phyloP scores from a whole-genome alignment of 352 stramenopile species.

The Hyaloperonospora arabidopsidis region DNA sequence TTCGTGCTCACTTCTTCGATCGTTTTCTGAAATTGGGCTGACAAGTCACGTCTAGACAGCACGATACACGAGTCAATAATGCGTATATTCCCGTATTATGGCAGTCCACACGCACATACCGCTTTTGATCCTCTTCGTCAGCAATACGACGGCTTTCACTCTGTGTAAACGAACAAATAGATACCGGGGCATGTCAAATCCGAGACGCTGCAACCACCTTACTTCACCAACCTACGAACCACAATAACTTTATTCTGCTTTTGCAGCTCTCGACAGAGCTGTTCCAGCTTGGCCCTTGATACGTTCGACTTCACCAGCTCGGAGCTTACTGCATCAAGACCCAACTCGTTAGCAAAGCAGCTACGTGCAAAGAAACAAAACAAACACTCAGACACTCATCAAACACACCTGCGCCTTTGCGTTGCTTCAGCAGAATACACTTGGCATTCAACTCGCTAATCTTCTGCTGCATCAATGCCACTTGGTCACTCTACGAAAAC shows the following conservation, averaged over 20 bases:
- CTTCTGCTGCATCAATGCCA: constrained; percentile 70
- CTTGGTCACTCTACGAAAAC: constrained; percentile 38
- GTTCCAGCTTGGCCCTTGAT: constrained; percentile 72
- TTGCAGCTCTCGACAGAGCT: constrained; percentile 78
- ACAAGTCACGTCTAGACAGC: constrained; percentile 51
- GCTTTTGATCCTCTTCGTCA: constrained; percentile 77
- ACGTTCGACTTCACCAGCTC: constrained; percentile 56
- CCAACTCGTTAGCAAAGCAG: constrained; percentile 1
- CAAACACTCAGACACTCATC: too few relatives aligned
- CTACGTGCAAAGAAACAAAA: neutral
- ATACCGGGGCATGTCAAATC: neutral
- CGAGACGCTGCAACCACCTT: neutral
- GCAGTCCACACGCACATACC: constrained; percentile 20
- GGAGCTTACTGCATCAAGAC: constrained; percentile 35
- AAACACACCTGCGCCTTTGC: constrained; percentile 48
- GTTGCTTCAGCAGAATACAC: constrained; percentile 67
- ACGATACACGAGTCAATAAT: neutral
- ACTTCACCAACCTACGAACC: constrained; percentile 16
- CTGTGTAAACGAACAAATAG: constrained; percentile 12
- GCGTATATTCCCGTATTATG: neutral
- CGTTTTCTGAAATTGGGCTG: constrained; percentile 74
- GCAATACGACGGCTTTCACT: constrained; percentile 74
- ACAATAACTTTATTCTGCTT: constrained; percentile 86
- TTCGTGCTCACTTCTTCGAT: constrained; percentile 85
- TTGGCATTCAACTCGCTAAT: constrained; percentile 75